Evolutionary conservation across 768 basidiomycete genomes (phyloP), one percentile per base, ranked within the genome.

Genomic region (Dioszegia aurantiaca): DNA sequence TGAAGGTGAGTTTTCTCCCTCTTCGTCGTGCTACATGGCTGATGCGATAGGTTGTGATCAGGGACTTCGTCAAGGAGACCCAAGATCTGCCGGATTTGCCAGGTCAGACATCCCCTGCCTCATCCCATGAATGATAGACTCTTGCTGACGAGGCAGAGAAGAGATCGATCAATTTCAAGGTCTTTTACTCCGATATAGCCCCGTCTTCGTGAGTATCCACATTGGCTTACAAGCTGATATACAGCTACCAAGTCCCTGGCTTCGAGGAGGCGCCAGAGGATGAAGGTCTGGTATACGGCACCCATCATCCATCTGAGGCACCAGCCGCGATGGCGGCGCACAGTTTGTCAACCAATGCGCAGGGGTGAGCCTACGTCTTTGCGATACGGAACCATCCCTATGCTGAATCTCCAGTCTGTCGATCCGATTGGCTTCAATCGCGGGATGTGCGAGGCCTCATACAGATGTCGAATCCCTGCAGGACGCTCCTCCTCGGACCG

Each of bases 71-170:
- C 28, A 31, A 30, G n/a, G 45, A 42, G 11, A 48, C 17, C 12
- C 31, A 51, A 24, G 47, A 30, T 19, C 54, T 67, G 6, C 33
- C 30, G 3, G 62, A 61, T 40, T 47, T 67, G 11, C 65, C 65
- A 11, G 26, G 65, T 63, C 26, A 19, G 11, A 16, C 11, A 6
- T 12, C n/a, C 17, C 2, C n/a, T n/a, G 28, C 26, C 17, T n/a
- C n/a, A n/a, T n/a, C n/a, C n/a, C n/a, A n/a, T n/a, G n/a, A n/a
- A 36, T 33, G 5, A 2, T 21, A 30, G 6, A 16, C 6, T 23
- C 23, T 10, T 11, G 27, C 28, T 43, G 30, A 39, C 24, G 8
- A 24, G 17, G 24, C 49, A 58, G 62, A 31, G 3, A 28, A 53
- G 24, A 42, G 58, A 11, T 56, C 21, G 40, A 4, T 67, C 1